phyloP scores from a whole-genome alignment of 495 filamentous ascomycete species.

The Trypethelium eluteriae region DNA sequence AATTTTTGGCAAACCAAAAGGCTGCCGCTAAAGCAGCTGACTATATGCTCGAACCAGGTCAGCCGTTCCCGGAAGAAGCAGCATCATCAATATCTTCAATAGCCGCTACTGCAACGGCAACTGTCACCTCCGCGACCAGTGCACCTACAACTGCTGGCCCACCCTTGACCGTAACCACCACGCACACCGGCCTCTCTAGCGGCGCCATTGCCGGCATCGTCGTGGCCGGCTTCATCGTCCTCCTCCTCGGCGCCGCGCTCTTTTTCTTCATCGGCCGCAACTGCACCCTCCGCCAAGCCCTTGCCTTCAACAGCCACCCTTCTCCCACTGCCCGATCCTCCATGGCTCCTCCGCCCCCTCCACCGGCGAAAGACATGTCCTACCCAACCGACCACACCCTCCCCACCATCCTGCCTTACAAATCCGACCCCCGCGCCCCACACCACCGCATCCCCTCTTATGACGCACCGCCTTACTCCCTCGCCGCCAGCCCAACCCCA shows the following conservation, averaged over 20 bases:
- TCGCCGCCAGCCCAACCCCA: background rate
- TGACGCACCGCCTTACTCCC: background rate
- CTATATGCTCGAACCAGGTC: conserved; percentile 39
- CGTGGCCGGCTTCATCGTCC: conserved; percentile 35
- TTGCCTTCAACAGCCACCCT: conserved; percentile 4
- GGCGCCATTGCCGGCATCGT: conserved; percentile 44
- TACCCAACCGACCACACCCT: background rate
- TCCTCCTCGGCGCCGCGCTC: conserved; percentile 35
- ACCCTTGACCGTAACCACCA: background rate
- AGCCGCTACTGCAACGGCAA: conserved; percentile 21
- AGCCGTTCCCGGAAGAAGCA: conserved; percentile 33
- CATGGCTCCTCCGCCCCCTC: background rate
- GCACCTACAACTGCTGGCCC: background rate
- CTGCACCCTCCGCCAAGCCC: conserved; percentile 19
- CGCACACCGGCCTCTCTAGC: conserved; percentile 26
- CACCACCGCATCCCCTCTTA: background rate
- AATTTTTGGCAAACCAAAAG: conserved; percentile 29
- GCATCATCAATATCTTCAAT: conserved; percentile 15
- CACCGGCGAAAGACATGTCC: background rate
- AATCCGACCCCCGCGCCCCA: background rate
- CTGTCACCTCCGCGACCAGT: background rate
- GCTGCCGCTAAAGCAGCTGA: conserved; percentile 26
- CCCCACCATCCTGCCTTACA: background rate
- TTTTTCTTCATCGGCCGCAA: conserved; percentile 38
- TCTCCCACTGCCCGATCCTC: background rate